These are phyloP conservation scores for Heliosperma pusillum DNA, from an alignment of 148 eudicot species.

Conservation along the genomic window DNA sequence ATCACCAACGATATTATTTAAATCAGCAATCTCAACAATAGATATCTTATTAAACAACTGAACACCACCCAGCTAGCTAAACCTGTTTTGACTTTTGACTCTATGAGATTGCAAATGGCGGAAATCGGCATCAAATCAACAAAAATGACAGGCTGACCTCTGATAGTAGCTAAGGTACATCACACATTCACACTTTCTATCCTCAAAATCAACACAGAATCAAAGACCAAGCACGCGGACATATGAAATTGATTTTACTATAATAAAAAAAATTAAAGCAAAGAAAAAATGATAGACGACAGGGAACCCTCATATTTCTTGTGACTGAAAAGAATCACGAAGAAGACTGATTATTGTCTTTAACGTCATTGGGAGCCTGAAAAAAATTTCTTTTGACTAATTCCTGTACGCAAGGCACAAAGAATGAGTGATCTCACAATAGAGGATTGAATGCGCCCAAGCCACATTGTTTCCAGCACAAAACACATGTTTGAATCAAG, in stretches of 20 bases:
- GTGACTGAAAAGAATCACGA: not conserved
- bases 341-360: not conserved
- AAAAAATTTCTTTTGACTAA: no score
- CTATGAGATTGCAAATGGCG: not conserved
- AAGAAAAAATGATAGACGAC: not conserved
- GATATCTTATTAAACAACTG: not conserved
- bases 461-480: no score
- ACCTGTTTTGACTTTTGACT: not conserved
- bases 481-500: no score
- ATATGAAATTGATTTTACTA: no score
- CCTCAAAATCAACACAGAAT: not conserved
- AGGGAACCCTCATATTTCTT: not conserved
- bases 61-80: not conserved
- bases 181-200: not conserved
- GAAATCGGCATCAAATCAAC: not conserved
- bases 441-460: no score
- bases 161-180: not conserved
- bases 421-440: no score
- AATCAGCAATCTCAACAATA: not conserved
- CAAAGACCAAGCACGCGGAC: not conserved
- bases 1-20: not conserved
- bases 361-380: not conserved
- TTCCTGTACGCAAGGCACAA: no score
- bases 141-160: not conserved
- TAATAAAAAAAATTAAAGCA: not conserved